These are phyloP conservation scores for Suillus fuscotomentosus DNA, from an alignment of 768 basidiomycete species.

Conservation along the genomic window DNA sequence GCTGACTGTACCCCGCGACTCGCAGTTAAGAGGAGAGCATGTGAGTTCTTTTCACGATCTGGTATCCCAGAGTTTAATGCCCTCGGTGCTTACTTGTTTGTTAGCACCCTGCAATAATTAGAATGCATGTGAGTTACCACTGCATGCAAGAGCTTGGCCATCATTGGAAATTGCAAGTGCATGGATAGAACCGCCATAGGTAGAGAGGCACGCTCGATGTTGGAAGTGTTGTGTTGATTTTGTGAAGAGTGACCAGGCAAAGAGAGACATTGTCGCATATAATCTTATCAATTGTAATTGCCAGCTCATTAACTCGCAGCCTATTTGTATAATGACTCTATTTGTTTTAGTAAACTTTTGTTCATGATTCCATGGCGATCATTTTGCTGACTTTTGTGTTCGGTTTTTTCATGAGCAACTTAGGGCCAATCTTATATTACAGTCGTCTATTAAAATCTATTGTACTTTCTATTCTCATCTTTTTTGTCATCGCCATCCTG, in stretches of 20 bases:
- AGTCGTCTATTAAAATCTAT: no score
- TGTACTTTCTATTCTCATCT: no score
- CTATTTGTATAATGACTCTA: no score
- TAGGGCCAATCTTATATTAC: no score
- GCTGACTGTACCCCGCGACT: not conserved
- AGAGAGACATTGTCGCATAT: not conserved
- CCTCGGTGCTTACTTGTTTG: constrained; percentile 1
- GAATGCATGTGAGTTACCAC: constrained; percentile 1
- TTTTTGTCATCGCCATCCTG: no score
- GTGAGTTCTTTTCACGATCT: not conserved
- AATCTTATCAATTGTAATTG: no score
- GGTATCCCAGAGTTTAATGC: constrained; percentile 9
- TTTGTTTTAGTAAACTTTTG: no score
- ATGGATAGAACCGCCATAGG: not conserved
- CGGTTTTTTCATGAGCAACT: no score
- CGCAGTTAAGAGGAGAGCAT: not conserved
- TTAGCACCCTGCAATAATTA: not conserved
- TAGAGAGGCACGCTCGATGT: not conserved
- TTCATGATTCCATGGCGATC: no score
- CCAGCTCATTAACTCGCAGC: no score
- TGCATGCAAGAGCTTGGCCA: not conserved
- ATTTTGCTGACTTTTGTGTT: no score
- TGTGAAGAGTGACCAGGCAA: not conserved
- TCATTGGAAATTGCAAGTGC: constrained; percentile 4
- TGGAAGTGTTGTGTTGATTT: not conserved